phyloP scores from a whole-genome alignment of 495 filamentous ascomycete species.

The Opeltia flavorubescens region DNA sequence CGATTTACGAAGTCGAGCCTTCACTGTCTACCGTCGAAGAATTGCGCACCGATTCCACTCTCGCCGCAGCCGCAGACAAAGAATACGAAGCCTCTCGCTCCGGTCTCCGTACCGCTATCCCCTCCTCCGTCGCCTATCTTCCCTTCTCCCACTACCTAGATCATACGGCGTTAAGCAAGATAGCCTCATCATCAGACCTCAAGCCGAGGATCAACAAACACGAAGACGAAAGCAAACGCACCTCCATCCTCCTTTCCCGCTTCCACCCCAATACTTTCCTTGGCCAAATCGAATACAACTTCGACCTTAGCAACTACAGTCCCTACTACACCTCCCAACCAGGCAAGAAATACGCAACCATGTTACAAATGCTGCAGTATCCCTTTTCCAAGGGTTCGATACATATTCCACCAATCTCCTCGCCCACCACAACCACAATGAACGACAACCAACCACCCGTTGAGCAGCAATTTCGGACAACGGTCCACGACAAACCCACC shows the following conservation, averaged over 20 bases:
- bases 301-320: slow-evolving; percentile 36
- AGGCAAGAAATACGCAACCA: slow-evolving; percentile 34
- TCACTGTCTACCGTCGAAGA: slow-evolving; percentile 27
- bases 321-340: slow-evolving; percentile 24
- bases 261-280: slow-evolving; percentile 5
- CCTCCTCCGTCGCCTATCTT: slow-evolving; percentile 32
- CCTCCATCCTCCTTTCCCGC: neutral
- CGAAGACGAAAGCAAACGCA: too few species aligned
- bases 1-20: slow-evolving; percentile 33
- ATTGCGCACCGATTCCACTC: slow-evolving; percentile 20
- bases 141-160: slow-evolving; percentile 25
- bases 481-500: slow-evolving; percentile 17
- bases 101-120: slow-evolving; percentile 24
- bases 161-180: too few species aligned
- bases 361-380: slow-evolving; percentile 40
- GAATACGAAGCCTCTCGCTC: slow-evolving; percentile 20
- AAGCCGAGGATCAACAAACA: too few species aligned
- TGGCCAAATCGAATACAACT: slow-evolving; percentile 38
- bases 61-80: slow-evolving; percentile 21
- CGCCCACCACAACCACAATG: neutral
- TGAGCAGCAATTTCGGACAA: too few species aligned
- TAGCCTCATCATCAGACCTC: slow-evolving; percentile 8
- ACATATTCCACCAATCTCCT: slow-evolving; percentile 21
- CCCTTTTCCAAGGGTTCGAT: slow-evolving; percentile 35
- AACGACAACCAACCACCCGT: too few species aligned